Evolutionary conservation across 345 rosid species (phyloP).

Genomic region (Lepidium africanum): DNA sequence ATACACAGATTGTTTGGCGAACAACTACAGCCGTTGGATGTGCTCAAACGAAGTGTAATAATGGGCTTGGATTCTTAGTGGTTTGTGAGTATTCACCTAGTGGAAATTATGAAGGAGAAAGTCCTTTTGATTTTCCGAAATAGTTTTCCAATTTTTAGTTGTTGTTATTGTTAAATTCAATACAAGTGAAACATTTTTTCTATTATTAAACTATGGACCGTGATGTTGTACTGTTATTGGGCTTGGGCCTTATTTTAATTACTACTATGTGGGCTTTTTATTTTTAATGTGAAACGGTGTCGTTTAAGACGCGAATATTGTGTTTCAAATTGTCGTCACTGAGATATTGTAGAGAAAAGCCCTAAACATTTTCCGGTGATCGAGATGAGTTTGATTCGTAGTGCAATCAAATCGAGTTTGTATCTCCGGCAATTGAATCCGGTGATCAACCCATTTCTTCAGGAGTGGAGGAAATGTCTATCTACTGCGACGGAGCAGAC

Average conservation of each 20-base stretch:
- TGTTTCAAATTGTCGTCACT: neutral
- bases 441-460: constrained; percentile 13
- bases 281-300: neutral
- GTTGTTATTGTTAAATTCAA: no score
- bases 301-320: neutral
- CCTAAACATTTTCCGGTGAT: constrained; percentile 18
- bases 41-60: constrained; percentile 14
- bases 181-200: no score
- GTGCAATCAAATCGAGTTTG: constrained; percentile 25
- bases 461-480: constrained; percentile 34
- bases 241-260: neutral
- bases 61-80: constrained; percentile 16
- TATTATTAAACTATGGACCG: no score
- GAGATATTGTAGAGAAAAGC: constrained; percentile 7
- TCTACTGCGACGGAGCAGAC: constrained; percentile 46
- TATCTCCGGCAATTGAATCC: constrained; percentile 16
- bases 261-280: neutral
- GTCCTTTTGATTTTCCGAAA: constrained; percentile 26
- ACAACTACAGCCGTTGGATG: constrained; percentile 35
- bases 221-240: neutral
- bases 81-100: constrained; percentile 40
- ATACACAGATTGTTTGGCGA: constrained; percentile 47
- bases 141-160: no score
- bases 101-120: constrained; percentile 34
- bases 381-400: constrained; percentile 38